Evolutionary conservation across 2,329 filamentous ascomycete genomes (phyloP), one percentile per base, ranked within the genome.

Genomic region (Apiospora hydei): DNA sequence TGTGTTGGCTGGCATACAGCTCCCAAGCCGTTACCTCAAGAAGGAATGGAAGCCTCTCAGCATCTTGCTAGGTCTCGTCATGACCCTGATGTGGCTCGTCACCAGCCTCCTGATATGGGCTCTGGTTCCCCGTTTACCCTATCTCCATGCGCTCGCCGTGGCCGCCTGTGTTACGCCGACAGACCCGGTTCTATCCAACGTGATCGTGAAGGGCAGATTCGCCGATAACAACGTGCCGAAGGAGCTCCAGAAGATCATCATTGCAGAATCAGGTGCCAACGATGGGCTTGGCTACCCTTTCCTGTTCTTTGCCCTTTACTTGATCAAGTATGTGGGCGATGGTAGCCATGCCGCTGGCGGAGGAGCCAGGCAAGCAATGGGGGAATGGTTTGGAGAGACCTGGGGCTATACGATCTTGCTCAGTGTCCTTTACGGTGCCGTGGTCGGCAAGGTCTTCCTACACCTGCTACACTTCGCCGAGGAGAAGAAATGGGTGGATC

Each of bases 121-220:
- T 0, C 82, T 98, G 73, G 90, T 95, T 1, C 93, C 94, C 0
- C 84, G 90, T 69, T 84, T 96, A 21, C 85, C 85, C 43, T 93
- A 96, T 75, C 85, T 98, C 1, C 92, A 96, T 75, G 93, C 95
- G 0, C 86, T 98, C 14, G 93, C 91, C 21, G 86, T 97, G 14
- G 95, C 91, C 0, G 93, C 95, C 0, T 97, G 95, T 78, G 91
- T 98, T n/a, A 96, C 95, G 2, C 95, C 95, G 0, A 98, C 95
- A 0, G 95, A 98, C 77, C 95, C 95, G 0, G 91, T 98, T 1
- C 82, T 98, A 49, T 96, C 93, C 21, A 96, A 96, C 75, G 93
- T 93, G 3, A 97, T 98, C 72, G 94, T 98, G 66, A 98, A 98
- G 84, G 95, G 95, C 44, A 95, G 94, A 77, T 98, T 97, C 79